Percentiles rank a stretch among this genome's conserved stretches.
Evolutionary conservation across 352 stramenopile species (phyloP).

Genomic region (Hyaloperonospora brassicae): DNA sequence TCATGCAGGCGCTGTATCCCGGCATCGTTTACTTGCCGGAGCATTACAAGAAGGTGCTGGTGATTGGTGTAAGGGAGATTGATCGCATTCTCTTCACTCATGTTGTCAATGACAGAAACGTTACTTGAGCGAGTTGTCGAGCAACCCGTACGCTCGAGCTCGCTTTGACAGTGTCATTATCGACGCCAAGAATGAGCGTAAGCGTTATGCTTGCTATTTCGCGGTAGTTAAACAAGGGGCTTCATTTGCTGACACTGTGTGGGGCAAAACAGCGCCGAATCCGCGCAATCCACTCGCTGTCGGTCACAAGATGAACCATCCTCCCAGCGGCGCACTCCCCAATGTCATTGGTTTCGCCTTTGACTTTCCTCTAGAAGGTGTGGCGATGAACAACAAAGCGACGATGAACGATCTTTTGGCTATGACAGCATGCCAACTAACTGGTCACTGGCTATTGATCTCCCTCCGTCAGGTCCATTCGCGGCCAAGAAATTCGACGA

Average conservation of each 20-base stretch:
- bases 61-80: neutral
- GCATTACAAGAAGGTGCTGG: constrained; percentile 71
- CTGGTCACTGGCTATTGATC: neutral
- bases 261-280: constrained; percentile 32
- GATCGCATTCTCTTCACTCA: neutral
- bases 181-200: constrained; percentile 73
- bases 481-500: constrained; percentile 41
- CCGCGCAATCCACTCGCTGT: constrained; percentile 64
- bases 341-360: constrained; percentile 81
- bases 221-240: neutral
- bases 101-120: constrained; percentile 26
- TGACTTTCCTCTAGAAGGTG: constrained; percentile 70
- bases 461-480: constrained; percentile 48
- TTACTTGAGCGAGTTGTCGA: constrained; percentile 55
- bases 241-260: constrained; percentile 8
- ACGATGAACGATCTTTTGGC: neutral
- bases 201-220: constrained; percentile 3
- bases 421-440: neutral
- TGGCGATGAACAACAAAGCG: neutral
- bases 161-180: constrained; percentile 86
- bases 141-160: constrained; percentile 69
- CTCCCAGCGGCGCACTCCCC: constrained; percentile 46
- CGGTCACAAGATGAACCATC: constrained; percentile 85
- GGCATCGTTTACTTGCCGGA: constrained; percentile 78
- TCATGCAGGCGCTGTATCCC: constrained; percentile 54